Conservation (phyloP, 148 eudicot species). For the Heliamphora exappendiculata region DNA sequence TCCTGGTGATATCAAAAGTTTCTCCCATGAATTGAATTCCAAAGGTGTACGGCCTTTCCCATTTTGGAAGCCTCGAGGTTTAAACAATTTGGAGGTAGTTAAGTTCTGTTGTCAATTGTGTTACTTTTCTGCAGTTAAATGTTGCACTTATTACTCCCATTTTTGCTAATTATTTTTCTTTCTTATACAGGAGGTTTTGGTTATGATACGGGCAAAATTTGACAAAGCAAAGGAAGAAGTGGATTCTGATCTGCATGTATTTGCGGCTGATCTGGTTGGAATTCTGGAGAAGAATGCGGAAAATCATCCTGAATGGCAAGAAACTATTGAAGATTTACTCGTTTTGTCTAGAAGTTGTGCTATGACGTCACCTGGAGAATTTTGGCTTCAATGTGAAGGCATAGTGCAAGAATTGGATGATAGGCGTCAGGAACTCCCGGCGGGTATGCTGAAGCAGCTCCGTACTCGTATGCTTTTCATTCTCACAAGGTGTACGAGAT, state of each 20-base stretch:
- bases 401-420: slow-evolving; percentile 97
- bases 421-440: slow-evolving; percentile 90
- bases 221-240: slow-evolving; percentile 99
- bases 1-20: slow-evolving; percentile 91
- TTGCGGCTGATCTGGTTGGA: slow-evolving; percentile 94
- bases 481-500: slow-evolving; percentile 90
- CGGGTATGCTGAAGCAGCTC: slow-evolving; percentile 86
- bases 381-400: slow-evolving; percentile 97
- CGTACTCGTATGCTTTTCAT: slow-evolving; percentile 99
- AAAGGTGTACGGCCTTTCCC: slow-evolving; percentile 97
- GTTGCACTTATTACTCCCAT: slow-evolving; percentile 4
- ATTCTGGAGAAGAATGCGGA: slow-evolving; percentile 88
- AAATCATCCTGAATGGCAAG: slow-evolving; percentile 91
- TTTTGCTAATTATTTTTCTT: slow-evolving; percentile 7
- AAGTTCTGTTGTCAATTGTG: neutral
- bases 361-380: slow-evolving; percentile 84
- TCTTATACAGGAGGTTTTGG: slow-evolving; percentile 70
- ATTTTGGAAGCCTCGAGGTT: slow-evolving; percentile 91
- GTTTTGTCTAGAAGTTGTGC: slow-evolving; percentile 89
- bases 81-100: slow-evolving; percentile 83
- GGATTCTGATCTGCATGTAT: slow-evolving; percentile 79
- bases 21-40: slow-evolving; percentile 95
- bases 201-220: slow-evolving; percentile 80
- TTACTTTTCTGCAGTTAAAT: slow-evolving; percentile 7
- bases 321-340: slow-evolving; percentile 84